Evolutionary conservation across 2,329 filamentous ascomycete genomes (phyloP).

Genomic region (Trichothecium sympodiale): DNA sequence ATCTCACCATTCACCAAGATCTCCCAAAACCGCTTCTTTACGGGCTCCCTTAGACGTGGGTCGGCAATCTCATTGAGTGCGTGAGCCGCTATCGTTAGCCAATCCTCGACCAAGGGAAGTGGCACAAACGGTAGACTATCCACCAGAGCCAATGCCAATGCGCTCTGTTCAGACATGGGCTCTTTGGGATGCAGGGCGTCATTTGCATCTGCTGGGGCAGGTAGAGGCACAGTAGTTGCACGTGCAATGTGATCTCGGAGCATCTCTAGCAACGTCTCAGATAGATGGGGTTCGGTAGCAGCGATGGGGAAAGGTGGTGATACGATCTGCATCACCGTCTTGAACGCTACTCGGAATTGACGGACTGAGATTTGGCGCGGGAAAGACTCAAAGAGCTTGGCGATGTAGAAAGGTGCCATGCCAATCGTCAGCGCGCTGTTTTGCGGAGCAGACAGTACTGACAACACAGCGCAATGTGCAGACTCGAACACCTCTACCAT

Average conservation of each 20-base stretch:
- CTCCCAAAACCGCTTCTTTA: slow-evolving; percentile 67
- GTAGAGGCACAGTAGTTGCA: slow-evolving; percentile 33
- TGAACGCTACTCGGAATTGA: slow-evolving; percentile 83
- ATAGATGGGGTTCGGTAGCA: slow-evolving; percentile 62
- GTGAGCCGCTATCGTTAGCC: slow-evolving; percentile 62
- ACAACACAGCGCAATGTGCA: slow-evolving; percentile 71
- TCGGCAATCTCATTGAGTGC: slow-evolving; percentile 56
- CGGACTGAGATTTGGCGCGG: slow-evolving; percentile 66
- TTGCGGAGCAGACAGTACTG: slow-evolving; percentile 69
- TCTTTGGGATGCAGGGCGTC: slow-evolving; percentile 15
- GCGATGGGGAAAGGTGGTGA: slow-evolving; percentile 69
- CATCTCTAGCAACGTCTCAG: slow-evolving; percentile 71
- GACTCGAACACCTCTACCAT: slow-evolving; percentile 66
- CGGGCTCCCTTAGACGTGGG: slow-evolving; percentile 47
- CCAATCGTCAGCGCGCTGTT: slow-evolving; percentile 60
- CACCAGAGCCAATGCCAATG: slow-evolving; percentile 64
- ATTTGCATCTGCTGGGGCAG: slow-evolving; percentile 23
- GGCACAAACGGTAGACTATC: slow-evolving; percentile 69
- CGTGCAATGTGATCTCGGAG: slow-evolving; percentile 48
- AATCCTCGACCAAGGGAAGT: slow-evolving; percentile 62
- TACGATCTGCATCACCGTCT: slow-evolving; percentile 70
- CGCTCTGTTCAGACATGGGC: slow-evolving; percentile 64
- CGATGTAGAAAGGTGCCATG: slow-evolving; percentile 74
- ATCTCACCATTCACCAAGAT: slow-evolving; percentile 72
- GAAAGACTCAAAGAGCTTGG: slow-evolving; percentile 70